phyloP scores from a whole-genome alignment of 352 stramenopile genomes.

The Phytophthora fragariaefolia region DNA sequence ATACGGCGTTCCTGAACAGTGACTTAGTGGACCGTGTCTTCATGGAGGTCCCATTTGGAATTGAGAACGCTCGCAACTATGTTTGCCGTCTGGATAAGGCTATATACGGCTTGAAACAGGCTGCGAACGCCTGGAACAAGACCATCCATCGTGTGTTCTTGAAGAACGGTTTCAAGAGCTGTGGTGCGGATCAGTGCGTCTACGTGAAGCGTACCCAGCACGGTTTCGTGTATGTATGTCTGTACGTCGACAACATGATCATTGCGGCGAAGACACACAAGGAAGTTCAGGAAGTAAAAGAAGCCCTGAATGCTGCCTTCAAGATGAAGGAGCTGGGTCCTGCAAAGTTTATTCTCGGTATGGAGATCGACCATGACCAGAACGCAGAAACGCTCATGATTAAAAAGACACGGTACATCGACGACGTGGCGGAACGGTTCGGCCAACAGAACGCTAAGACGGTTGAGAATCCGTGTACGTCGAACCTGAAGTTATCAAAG shows the following conservation, averaged over 20 bases:
- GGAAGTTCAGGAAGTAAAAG: conserved; percentile 22
- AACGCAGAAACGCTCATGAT: conserved; percentile 31
- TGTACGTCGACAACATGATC: no score
- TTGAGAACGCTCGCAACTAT: conserved; percentile 6
- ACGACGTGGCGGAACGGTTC: conserved; percentile 21
- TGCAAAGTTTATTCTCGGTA: conserved; percentile 26
- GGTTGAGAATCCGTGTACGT: conserved; percentile 13
- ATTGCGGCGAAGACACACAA: no score
- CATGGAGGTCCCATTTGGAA: no score
- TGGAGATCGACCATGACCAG: no score
- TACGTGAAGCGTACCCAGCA: no score
- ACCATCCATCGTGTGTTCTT: conserved; percentile 12
- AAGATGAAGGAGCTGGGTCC: conserved; percentile 29
- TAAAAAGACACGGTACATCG: conserved; percentile 30
- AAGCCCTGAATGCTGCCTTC: conserved; percentile 8
- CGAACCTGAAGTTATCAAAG: not conserved
- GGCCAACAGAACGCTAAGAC: conserved; percentile 18
- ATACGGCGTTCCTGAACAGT: no score
- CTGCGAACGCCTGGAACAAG: conserved; percentile 23
- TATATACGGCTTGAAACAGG: conserved; percentile 30
- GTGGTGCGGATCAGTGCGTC: no score
- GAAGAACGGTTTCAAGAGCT: no score
- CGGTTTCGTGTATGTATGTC: no score
- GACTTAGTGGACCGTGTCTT: no score
- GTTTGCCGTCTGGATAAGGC: conserved; percentile 16